Percentiles rank a stretch among this genome's conserved stretches.
These are phyloP conservation scores for Cercospora zeina DNA, from an alignment of 2,329 filamentous ascomycete species.

Conservation along the genomic window DNA sequence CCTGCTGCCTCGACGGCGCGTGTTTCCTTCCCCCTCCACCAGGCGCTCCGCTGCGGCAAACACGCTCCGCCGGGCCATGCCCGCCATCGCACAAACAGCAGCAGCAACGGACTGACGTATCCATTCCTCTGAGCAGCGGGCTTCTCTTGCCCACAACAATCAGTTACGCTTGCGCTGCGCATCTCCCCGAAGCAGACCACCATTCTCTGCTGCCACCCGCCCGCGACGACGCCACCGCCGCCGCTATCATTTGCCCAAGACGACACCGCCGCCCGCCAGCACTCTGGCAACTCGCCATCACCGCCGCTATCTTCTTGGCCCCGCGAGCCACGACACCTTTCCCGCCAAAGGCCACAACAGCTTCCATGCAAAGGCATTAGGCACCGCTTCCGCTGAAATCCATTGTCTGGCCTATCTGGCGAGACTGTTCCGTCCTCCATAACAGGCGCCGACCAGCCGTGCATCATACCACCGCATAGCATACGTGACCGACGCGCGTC, in stretches of 20 bases:
- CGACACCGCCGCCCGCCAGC: conserved; percentile 9
- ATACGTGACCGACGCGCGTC: not conserved
- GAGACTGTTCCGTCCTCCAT: conserved; percentile 50
- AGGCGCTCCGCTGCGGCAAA: not conserved
- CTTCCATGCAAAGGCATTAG: conserved; percentile 32
- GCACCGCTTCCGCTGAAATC: conserved; percentile 45
- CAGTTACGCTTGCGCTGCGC: not conserved
- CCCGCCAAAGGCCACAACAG: conserved; percentile 29
- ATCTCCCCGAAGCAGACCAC: not conserved
- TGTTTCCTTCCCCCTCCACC: not conserved
- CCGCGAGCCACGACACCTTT: conserved; percentile 17
- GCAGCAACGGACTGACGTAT: conserved; percentile 8
- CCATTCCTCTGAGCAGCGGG: not conserved
- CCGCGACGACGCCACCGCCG: not conserved
- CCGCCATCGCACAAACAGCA: not conserved
- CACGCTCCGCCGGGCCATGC: not conserved
- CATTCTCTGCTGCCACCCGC: not conserved
- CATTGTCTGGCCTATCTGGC: conserved; percentile 50
- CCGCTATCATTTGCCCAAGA: conserved; percentile 10
- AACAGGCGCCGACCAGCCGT: conserved; percentile 31
- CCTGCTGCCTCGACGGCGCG: not conserved
- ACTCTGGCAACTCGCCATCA: conserved; percentile 16
- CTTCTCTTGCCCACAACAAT: not conserved
- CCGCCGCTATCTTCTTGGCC: conserved; percentile 8
- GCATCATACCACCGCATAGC: not conserved